Evolutionary conservation across 2,329 filamentous ascomycete species (phyloP), one percentile per base, ranked within the genome.

Genomic region (Fusarium metavorans): DNA sequence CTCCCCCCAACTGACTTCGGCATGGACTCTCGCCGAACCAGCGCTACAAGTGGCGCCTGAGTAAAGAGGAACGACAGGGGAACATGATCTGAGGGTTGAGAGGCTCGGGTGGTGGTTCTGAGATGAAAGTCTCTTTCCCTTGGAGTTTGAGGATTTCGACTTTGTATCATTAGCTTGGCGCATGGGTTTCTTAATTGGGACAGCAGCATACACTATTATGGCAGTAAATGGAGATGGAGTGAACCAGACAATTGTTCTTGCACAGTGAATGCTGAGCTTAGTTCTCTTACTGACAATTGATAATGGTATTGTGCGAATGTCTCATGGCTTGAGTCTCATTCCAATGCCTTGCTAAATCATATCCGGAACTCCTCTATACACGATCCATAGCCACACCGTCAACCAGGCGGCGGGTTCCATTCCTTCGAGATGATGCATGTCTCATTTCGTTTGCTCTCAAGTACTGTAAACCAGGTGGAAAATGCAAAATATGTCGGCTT

Each of bases 301-400:
- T 35, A 43, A 64, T 64, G 48, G 34, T 32, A 64, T 64, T 52
- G 64, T 52, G 30, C 20, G 54, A 45, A 34, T 66, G 43, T 61
- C 54, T 66, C 30, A 32, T 61, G 25, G 20, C 58, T 30, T 32
- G 18, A 63, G 35, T 52, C 14, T 18, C 57, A 27, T 56, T 56
- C 58, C 65, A 56, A 64, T 54, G 60, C 61, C 32, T 56, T 37
- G 18, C 43, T 39, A 50, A 60, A 66, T 41, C 35, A 43, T 13
- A 45, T 63, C 58, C 65, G 57, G 30, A 67, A 67, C 65, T 63
- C 65, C 65, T 67, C 65, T 67, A 67, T 63, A 27, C 32, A 13
- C 34, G 34, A 32, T 37, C 41, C 45, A 59, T 59, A 48, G 25
- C 37, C 52, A 59, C 23, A 20, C 37, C 27, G 27, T 23, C 43